Base-by-base conservation (phyloP, 2,329 filamentous ascomycete genomes). In the Fusarium papillatum region DNA sequence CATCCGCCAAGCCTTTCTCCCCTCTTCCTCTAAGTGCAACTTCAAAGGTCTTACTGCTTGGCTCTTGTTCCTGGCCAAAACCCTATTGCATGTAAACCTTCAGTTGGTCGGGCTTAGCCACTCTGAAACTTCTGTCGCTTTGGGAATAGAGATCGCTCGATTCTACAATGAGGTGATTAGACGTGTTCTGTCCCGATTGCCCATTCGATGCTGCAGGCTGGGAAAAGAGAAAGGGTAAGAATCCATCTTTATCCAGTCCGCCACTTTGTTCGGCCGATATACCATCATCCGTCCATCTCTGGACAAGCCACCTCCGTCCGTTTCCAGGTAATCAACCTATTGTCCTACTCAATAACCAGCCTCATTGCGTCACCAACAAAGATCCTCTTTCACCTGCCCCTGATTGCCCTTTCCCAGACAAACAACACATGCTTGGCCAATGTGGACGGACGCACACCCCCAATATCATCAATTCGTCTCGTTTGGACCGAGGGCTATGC, bases 381-480 rank as follows among this genome's bases (percentile, higher is more conserved):
- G n/a, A 16, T 29, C 19, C 38, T 19, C 24, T 19, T 39, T 73
- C 31, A 60, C 43, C 36, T 22, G 34, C 24, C 50, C 19, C 39
- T 60, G 50, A n/a, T 38, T 36, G 34, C 63, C 66, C 29, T 39
- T 57, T 50, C 64, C 61, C 24, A n/a, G 53, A 19, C 31, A 61
- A 66, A 55, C 26, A 29, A 36, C 53, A n/a, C 24, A 53, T 38
- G 41, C 64, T 46, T 41, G 36, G 36, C 26, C 19, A 65, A 60
- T 55, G 34, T 31, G 34, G 31, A 46, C 39, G 29, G 53, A 46
- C 39, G 13, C 39, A 43, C 62, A 55, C 62, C 74, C 65, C 50
- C 41, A 65, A 70, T 65, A 69, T 72, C 68, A 38, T 76, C 65
- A 66, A 72, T 76, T 76, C 74, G 74, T 61, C 71, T 76, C 50